Evolutionary conservation across 495 filamentous ascomycete species (phyloP).

Genomic region (Halenospora varia): DNA sequence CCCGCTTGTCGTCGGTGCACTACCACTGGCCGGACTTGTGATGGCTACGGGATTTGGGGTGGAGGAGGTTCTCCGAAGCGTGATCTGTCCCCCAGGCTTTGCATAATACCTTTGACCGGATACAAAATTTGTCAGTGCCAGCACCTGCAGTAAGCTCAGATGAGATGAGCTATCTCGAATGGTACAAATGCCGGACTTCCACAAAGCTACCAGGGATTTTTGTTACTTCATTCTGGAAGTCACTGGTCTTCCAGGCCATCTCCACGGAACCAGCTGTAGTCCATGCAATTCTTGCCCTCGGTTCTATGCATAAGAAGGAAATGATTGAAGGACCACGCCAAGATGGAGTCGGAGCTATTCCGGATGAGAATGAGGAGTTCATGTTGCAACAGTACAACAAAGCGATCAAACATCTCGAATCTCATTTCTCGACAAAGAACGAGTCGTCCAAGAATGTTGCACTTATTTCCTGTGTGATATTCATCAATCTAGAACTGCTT

Average conservation of each 20-base stretch:
- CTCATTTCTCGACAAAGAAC: conserved; percentile 11
- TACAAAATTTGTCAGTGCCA: not conserved
- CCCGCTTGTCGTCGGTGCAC: conserved; percentile 26
- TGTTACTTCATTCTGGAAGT: conserved; percentile 41
- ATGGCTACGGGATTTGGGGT: conserved; percentile 27
- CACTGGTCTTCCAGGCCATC: conserved; percentile 41
- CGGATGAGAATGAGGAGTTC: conserved; percentile 21
- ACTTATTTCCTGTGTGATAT: conserved; percentile 52
- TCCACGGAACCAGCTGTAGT: conserved; percentile 42
- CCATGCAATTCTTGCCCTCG: conserved; percentile 43
- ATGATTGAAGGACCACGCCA: not conserved
- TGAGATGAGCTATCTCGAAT: conserved; percentile 27
- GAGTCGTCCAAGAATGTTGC: conserved; percentile 25
- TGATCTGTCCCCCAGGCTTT: not conserved
- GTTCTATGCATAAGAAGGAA: conserved; percentile 7
- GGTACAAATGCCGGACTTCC: conserved; percentile 38
- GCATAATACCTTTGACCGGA: not conserved
- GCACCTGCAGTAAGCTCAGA: not conserved
- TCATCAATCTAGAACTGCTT: conserved; percentile 50
- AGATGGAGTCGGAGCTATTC: not conserved
- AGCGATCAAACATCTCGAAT: conserved; percentile 39
- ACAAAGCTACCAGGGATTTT: conserved; percentile 42
- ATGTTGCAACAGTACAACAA: conserved; percentile 42
- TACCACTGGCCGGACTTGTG: conserved; percentile 21
- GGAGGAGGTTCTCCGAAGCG: conserved; percentile 13